phyloP scores from a whole-genome alignment of 768 basidiomycete genomes.

The Coprinellus micaceus region DNA sequence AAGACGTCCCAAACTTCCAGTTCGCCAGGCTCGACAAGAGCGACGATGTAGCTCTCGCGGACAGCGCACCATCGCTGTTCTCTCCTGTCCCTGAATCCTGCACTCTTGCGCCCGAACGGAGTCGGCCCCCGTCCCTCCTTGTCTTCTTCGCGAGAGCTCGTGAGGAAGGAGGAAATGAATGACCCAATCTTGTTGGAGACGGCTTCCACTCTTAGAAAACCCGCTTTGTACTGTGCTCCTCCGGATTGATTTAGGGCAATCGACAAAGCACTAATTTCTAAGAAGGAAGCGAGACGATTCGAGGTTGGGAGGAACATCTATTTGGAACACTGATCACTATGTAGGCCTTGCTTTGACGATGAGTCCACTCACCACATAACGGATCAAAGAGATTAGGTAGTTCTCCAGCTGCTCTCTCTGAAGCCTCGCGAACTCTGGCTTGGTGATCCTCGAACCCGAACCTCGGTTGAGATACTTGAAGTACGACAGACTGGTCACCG shows the following conservation, averaged over 20 bases:
- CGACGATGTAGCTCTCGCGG: conserved; percentile 87
- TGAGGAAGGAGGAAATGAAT: neutral
- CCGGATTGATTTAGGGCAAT: conserved; percentile 76
- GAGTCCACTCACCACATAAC: conserved; percentile 70
- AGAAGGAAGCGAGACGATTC: conserved; percentile 84
- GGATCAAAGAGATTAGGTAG: conserved; percentile 84
- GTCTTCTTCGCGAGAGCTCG: neutral
- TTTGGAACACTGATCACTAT: neutral
- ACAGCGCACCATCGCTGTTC: conserved; percentile 87
- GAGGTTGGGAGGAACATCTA: conserved; percentile 96
- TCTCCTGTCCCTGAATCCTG: conserved; percentile 54
- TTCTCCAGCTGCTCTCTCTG: conserved; percentile 83
- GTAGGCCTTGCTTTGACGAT: neutral
- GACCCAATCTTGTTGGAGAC: conserved; percentile 35
- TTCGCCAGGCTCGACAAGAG: conserved; percentile 84
- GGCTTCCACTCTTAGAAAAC: conserved; percentile 64
- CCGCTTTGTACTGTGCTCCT: conserved; percentile 88
- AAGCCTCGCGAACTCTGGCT: conserved; percentile 73
- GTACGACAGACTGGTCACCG: conserved; percentile 86
- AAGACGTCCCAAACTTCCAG: conserved; percentile 92
- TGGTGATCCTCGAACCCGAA: conserved; percentile 50
- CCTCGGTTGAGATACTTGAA: conserved; percentile 80
- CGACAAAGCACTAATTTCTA: conserved; percentile 89
- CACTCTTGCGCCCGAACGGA: conserved; percentile 60
- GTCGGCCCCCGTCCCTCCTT: neutral